These are phyloP conservation scores for Sisymbrium irio DNA, from an alignment of 345 rosid species.

Conservation along the genomic window DNA sequence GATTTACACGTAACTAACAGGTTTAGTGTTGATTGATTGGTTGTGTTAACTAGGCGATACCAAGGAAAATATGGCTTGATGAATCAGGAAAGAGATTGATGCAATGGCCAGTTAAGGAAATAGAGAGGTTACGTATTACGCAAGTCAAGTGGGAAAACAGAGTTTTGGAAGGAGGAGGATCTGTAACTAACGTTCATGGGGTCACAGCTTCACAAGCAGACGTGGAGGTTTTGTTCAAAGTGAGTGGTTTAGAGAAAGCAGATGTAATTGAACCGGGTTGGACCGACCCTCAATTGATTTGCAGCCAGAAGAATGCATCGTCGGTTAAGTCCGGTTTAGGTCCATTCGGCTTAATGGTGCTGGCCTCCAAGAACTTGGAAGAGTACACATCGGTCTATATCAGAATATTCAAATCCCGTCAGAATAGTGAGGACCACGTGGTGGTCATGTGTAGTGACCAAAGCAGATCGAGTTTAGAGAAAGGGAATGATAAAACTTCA, in stretches of 20 bases:
- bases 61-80: slow-evolving; percentile 54
- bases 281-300: slow-evolving; percentile 50
- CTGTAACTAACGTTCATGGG: slow-evolving; percentile 41
- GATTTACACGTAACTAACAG: neutral
- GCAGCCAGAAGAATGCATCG: slow-evolving; percentile 43
- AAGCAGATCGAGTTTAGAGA: slow-evolving; percentile 50
- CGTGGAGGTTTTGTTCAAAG: slow-evolving; percentile 53
- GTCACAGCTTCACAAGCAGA: slow-evolving; percentile 68
- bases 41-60: slow-evolving; percentile 40
- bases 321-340: slow-evolving; percentile 43
- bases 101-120: slow-evolving; percentile 67
- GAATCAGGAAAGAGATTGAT: slow-evolving; percentile 48
- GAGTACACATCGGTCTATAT: slow-evolving; percentile 66
- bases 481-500: slow-evolving; percentile 38
- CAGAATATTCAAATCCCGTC: slow-evolving; percentile 48
- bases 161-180: slow-evolving; percentile 40
- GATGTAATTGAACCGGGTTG: slow-evolving; percentile 55
- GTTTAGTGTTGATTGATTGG: neutral
- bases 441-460: slow-evolving; percentile 76
- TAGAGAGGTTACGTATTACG: slow-evolving; percentile 38
- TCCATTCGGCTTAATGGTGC: slow-evolving; percentile 60
- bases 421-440: slow-evolving; percentile 29
- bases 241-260: slow-evolving; percentile 44
- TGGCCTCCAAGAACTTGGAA: slow-evolving; percentile 47
- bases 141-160: slow-evolving; percentile 29